These are phyloP conservation scores for Fomitopsis schrenkii DNA, from an alignment of 1,284 basidiomycete genomes.

Conservation along the genomic window DNA sequence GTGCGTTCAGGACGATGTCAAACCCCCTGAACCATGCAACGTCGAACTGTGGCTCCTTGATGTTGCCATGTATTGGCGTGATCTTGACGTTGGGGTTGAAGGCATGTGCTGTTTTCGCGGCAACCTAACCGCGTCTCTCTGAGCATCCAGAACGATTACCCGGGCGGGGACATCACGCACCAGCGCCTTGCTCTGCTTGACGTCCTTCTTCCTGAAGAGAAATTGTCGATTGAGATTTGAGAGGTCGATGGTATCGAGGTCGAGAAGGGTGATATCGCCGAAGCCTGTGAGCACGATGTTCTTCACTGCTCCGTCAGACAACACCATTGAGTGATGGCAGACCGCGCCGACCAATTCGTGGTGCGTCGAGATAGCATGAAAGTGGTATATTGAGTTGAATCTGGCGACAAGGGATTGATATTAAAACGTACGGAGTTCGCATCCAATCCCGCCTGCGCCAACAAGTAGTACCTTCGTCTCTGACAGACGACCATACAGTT, in stretches of 20 bases:
- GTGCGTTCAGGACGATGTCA: constrained; percentile 91
- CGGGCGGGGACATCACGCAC: constrained; percentile 33
- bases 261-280: constrained; percentile 88
- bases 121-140: constrained; percentile 51
- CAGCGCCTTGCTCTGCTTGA: constrained; percentile 94
- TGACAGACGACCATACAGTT: constrained; percentile 56
- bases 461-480: constrained; percentile 83
- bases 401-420: background rate
- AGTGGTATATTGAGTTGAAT: background rate
- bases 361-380: background rate
- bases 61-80: constrained; percentile 89
- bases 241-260: constrained; percentile 98
- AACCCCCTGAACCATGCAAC: constrained; percentile 88
- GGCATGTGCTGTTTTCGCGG: constrained; percentile 81
- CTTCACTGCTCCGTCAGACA: constrained; percentile 66
- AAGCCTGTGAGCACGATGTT: constrained; percentile 94
- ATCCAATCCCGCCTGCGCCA: constrained; percentile 96
- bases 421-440: constrained; percentile 78
- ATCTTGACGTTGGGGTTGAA: constrained; percentile 94
- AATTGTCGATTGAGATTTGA: constrained; percentile 99
- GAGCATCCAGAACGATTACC: background rate
- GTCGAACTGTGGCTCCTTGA: constrained; percentile 92
- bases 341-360: background rate
- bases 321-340: background rate
- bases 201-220: constrained; percentile 95